Evolutionary conservation across 78 protist species (phyloP), one percentile per base, ranked within the genome.

Genomic region (Dictyostelium firmibasis): DNA sequence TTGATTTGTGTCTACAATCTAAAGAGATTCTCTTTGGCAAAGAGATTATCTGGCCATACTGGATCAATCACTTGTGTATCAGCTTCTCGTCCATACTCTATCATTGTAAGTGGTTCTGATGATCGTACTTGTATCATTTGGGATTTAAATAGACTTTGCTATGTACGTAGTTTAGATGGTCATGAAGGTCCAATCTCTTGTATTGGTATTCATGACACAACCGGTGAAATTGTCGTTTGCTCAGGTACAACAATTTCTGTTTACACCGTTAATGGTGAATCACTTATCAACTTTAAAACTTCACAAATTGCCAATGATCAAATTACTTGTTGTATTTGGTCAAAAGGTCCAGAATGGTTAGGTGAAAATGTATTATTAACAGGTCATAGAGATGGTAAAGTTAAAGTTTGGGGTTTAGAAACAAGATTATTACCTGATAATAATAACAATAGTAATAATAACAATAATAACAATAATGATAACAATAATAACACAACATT

Each of bases 131-230:
- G 86, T 86, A 96, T 97, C 43, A 41, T 97, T 33, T 97, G 98
- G 98, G 98, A 97, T 86, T 89, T 97, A 29, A 96, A 97, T 62
- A 77, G 97, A 53, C 72, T 84, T 14, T n/a, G 75, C 1, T 97
- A 89, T 53, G 75, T 86, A 3, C 47, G 96, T 33, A 79, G 93
- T 31, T 33, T 84, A 25, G 38, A 11, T 33, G 91, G 81, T 29
- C 91, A 81, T 62, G 91, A 85, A n/a, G 83, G 92, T 25, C 92
- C 95, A 9, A 84, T 91, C 67, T 85, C 92, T 2, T 79, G 86
- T 41, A 69, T 92, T 41, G 74, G 62, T 23, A 82, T 92, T 9
- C 83, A 92, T 38, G 96, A 92, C 27, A 75, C 85, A 11, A 92
- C 96, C 16, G 96, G 96, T 85, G 96, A 92, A 20, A 92, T 92